Base-by-base conservation (phyloP, 805 yeast species). In the Candida nanaspora region DNA sequence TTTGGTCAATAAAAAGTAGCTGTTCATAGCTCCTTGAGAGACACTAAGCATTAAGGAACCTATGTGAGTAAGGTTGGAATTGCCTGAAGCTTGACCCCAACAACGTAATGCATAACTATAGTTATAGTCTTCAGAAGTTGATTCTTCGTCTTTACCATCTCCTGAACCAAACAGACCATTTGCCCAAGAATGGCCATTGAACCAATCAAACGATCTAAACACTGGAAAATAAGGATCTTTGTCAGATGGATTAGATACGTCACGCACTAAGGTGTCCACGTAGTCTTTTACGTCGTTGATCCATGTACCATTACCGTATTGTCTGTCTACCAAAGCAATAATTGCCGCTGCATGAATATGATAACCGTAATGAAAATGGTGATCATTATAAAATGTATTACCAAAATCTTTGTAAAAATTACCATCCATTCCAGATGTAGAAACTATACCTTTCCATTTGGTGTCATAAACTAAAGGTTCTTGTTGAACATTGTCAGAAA, bases 301-400 rank as follows among this genome's bases (percentile, higher is more conserved):
- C 80, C 84, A 82, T 2, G 63, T 53, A 9, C 79, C 78, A 38
- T 55, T 57, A 3, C 81, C 82, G 13, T 54, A 51, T 22, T 62
- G 58, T 4, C 49, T 43, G 55, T 86, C 94, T 15, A 80, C 76
- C 41, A 76, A 59, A n/a, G 82, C 89, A 35, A 85, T 74, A 18
- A 83, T 66, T 1, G 94, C 88, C 6, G 94, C 94, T 1, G 94
- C 84, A 56, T 85, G 89, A 37, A 86, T 70, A 49, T 78, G 81
- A 59, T 85, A 86, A 10, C 93, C 93, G 53, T 82, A 86, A 57
- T 86, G 94, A 72, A 85, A 86, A 56, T 86, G 93, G 52, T 86
- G 95, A 53, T 86, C 95, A 50, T 86, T 85, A 62, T 85, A 86
- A 57, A 75, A 82, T 20, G 84, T 74, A 56, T 82, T 73, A 36